Base-by-base conservation (phyloP, 805 yeast species). In the Yamadazyma insecticola region DNA sequence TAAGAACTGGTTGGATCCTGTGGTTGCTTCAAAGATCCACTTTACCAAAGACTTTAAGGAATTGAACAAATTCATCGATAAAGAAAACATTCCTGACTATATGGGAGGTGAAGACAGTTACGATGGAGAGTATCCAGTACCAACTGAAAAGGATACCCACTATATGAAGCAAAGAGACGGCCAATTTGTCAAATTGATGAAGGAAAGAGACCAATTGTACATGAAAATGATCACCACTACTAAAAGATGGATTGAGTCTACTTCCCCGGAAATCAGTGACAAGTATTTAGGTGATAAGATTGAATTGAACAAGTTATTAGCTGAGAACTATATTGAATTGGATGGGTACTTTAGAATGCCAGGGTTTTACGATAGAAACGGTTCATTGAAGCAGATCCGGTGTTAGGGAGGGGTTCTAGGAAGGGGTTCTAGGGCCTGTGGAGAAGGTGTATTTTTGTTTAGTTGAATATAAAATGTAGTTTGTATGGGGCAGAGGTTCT, bases 1-100 rank as follows among this genome's bases (percentile, higher is more conserved):
- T 47, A 87, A 86, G 57, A 79, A 81, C 47, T 90, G 97, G 97
- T 67, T 90, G 35, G 97, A 92, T 53, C 97, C 97, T 3, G 96
- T 86, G 15, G 97, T 90, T 33, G 95, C 96, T 0, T 71, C 90
- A 16, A 90, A 90, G 59, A 86, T 92, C 47, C 74, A 76, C 26
- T 92, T 90, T 60, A 84, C 96, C 15, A 81, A 83, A 50, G 67
- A 67, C 42, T 53, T 64, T 16, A 72, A 76, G 35, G 97, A 92
- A 34, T 59, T 90, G 47, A 66, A 63, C 28, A 69, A 81, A 44
- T 76, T 64, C 53, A 75, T 90, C 23, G 78, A 74, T 26, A 51
- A 59, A 17, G 63, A 74, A 16, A 66, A 74, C 47, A 69, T 92
- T 40, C 89, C 95, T 18, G 61, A 66, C 41, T 74, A 71, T 23